Conservation (phyloP, 2,329 filamentous ascomycete species). For the Ustulina deusta region DNA sequence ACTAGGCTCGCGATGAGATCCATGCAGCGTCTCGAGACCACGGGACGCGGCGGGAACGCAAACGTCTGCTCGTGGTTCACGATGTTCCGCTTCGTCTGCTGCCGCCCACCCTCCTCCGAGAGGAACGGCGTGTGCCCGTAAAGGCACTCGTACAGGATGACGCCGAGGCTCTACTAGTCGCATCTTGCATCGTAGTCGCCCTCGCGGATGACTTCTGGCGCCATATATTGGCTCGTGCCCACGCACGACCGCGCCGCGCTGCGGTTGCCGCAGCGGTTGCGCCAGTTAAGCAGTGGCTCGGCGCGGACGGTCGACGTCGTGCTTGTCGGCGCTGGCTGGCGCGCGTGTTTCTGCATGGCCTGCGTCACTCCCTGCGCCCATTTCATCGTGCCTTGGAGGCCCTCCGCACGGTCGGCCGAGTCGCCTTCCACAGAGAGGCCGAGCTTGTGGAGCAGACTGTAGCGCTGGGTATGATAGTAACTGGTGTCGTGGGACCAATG, state of each 20-base stretch:
- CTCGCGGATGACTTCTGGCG: slow-evolving; percentile 88
- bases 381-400: slow-evolving; percentile 52
- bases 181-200: slow-evolving; percentile 90
- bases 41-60: slow-evolving; percentile 74
- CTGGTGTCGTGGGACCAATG: slow-evolving; percentile 92
- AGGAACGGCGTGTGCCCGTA: slow-evolving; percentile 94
- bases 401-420: slow-evolving; percentile 68
- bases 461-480: slow-evolving; percentile 87
- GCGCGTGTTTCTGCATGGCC: slow-evolving; percentile 57
- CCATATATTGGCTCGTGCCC: slow-evolving; percentile 98
- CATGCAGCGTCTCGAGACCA: slow-evolving; percentile 77
- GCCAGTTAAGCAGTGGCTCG: slow-evolving; percentile 74
- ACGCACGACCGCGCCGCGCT: slow-evolving; percentile 86
- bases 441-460: slow-evolving; percentile 80
- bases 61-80: slow-evolving; percentile 78
- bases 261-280: slow-evolving; percentile 75
- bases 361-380: slow-evolving; percentile 56
- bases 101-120: slow-evolving; percentile 76
- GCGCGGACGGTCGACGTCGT: slow-evolving; percentile 41
- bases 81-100: slow-evolving; percentile 88
- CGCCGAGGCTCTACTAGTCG: slow-evolving; percentile 96
- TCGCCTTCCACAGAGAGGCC: slow-evolving; percentile 81
- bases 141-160: slow-evolving; percentile 94
- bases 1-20: slow-evolving; percentile 81
- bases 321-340: slow-evolving; percentile 50